These are phyloP conservation scores for Coriolopsis trogii DNA, from an alignment of 1,284 basidiomycete species.

Conservation along the genomic window DNA sequence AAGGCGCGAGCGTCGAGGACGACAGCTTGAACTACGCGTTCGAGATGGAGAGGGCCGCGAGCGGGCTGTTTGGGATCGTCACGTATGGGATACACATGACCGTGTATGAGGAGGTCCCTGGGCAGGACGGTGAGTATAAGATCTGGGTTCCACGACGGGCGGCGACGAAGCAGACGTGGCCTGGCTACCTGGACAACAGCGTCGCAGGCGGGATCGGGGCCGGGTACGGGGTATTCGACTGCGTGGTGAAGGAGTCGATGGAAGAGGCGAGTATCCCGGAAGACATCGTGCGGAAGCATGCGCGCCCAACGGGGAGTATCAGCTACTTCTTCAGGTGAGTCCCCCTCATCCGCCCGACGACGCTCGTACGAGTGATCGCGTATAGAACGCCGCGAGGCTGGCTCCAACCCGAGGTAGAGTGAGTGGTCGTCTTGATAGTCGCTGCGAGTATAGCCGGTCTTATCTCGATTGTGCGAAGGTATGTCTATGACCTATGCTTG, in stretches of 20 bases:
- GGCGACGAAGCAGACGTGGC: constrained; percentile 87
- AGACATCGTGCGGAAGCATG: constrained; percentile 57
- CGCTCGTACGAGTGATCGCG: constrained; percentile 35
- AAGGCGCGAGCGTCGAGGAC: constrained; percentile 15
- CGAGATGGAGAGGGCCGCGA: constrained; percentile 88
- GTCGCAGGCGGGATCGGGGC: constrained; percentile 81
- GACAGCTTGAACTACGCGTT: constrained; percentile 69
- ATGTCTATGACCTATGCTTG: constrained; percentile 79
- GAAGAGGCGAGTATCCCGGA: constrained; percentile 87
- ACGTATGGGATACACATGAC: constrained; percentile 91
- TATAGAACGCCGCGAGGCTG: constrained; percentile 52
- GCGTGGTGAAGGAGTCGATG: constrained; percentile 89
- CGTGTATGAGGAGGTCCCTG: constrained; percentile 53
- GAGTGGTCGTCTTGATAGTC: constrained; percentile 39
- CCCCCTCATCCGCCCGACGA: neutral
- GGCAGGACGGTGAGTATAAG: constrained; percentile 46
- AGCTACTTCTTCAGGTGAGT: constrained; percentile 72
- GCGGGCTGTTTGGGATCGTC: constrained; percentile 86
- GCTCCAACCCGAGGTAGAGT: constrained; percentile 89
- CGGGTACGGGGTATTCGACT: constrained; percentile 75
- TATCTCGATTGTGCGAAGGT: constrained; percentile 46
- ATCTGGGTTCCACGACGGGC: constrained; percentile 92
- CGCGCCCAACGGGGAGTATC: constrained; percentile 62
- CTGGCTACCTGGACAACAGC: constrained; percentile 78
- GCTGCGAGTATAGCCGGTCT: neutral